Evolutionary conservation across 2,329 filamentous ascomycete species (phyloP).

Genomic region (Colletotrichum musae): DNA sequence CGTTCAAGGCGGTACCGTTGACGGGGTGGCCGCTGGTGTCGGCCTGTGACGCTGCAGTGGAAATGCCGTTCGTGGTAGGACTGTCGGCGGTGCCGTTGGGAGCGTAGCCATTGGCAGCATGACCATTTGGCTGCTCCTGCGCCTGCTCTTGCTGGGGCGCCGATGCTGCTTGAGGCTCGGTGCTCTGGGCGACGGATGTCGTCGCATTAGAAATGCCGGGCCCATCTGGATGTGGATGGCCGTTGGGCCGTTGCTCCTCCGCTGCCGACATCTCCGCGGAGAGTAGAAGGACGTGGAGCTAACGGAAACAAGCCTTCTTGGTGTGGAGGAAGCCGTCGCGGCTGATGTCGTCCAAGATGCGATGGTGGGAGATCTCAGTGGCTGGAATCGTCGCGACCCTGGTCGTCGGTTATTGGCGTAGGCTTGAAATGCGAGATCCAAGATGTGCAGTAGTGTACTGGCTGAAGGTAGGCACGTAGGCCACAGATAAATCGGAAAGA

Average conservation of each 20-base stretch:
- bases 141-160: background rate
- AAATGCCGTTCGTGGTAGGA: constrained; percentile 3
- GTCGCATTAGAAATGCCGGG: constrained; percentile 25
- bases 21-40: constrained; percentile 13
- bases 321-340: constrained; percentile 7
- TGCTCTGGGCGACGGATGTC: background rate
- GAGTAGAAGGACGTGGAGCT: background rate
- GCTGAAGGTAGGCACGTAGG: background rate
- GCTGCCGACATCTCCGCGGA: constrained; percentile 24
- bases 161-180: background rate
- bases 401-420: constrained; percentile 6
- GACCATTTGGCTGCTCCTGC: constrained; percentile 1
- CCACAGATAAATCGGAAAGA: constrained; percentile 2
- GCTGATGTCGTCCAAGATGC: constrained; percentile 1
- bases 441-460: no score
- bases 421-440: no score
- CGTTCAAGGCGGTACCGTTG: constrained; percentile 14
- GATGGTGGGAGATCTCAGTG: background rate
- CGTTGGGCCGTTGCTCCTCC: constrained; percentile 37
- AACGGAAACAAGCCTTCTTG: background rate
- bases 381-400: background rate
- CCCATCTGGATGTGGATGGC: constrained; percentile 24
- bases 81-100: constrained; percentile 6
- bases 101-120: background rate
- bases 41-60: constrained; percentile 13